phyloP scores from a whole-genome alignment of 768 basidiomycete species.

The Daedalea quercina region DNA sequence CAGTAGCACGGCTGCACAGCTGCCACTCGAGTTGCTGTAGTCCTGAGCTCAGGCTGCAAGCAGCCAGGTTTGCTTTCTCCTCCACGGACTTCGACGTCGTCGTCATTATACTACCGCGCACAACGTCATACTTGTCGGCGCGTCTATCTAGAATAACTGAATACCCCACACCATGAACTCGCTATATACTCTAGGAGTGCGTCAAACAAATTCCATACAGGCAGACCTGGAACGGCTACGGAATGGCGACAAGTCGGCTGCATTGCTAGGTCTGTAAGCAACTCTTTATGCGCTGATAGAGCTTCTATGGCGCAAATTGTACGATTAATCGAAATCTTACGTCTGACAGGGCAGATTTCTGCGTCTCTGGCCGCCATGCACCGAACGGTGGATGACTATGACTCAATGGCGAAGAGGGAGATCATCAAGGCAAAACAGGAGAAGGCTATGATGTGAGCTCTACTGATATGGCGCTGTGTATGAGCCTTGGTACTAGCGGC shows the following conservation, averaged over 20 bases:
- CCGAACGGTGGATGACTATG: constrained; percentile 94
- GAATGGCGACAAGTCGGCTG: constrained; percentile 73
- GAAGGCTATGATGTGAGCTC: constrained; percentile 81
- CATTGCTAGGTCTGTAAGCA: constrained; percentile 66
- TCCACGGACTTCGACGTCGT: too few relatives aligned
- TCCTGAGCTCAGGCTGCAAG: too few relatives aligned
- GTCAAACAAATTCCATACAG: constrained; percentile 85
- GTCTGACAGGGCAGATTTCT: constrained; percentile 82
- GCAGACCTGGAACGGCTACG: constrained; percentile 81
- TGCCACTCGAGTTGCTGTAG: too few relatives aligned
- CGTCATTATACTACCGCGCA: too few relatives aligned
- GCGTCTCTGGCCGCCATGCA: constrained; percentile 95
- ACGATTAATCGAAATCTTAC: constrained; percentile 9
- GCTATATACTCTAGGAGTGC: constrained; percentile 86
- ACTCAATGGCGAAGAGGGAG: constrained; percentile 93
- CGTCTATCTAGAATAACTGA: too few relatives aligned
- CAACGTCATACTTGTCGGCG: too few relatives aligned
- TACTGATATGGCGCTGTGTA: not conserved
- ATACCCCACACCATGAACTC: constrained; percentile 69
- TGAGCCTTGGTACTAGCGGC: not conserved
- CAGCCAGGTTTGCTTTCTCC: too few relatives aligned
- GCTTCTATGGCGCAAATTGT: not conserved
- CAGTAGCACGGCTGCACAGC: too few relatives aligned
- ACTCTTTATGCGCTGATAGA: constrained; percentile 2
- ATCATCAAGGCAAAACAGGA: constrained; percentile 96